Conservation (phyloP, 2,329 filamentous ascomycete genomes). For the Lomentospora prolificans region DNA sequence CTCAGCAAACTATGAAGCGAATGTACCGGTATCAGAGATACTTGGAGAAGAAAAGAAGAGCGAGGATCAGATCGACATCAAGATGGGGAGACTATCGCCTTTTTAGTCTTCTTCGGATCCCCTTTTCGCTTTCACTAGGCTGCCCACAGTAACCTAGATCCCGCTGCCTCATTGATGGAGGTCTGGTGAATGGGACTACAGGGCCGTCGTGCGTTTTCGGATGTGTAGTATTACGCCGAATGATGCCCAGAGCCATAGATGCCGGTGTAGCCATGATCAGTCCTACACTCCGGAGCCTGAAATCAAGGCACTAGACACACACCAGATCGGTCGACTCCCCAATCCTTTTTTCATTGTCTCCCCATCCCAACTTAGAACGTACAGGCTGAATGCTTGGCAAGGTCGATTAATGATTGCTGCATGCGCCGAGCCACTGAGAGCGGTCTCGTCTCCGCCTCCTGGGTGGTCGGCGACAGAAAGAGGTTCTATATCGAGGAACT, state of each 20-base stretch:
- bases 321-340: neutral
- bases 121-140: neutral
- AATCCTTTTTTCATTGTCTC: neutral
- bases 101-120: conserved; percentile 9
- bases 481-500: neutral
- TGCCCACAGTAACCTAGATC: neutral
- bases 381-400: conserved; percentile 6
- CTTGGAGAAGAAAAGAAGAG: conserved; percentile 10
- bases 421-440: neutral
- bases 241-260: neutral
- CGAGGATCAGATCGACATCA: neutral
- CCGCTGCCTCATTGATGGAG: too few species aligned
- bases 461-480: neutral
- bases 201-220: neutral
- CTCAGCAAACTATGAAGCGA: conserved; percentile 14
- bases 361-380: neutral
- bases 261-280: neutral
- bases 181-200: neutral
- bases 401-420: neutral
- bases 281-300: neutral
- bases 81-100: conserved; percentile 6
- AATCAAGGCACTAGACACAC: neutral
- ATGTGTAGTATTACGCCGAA: conserved; percentile 2
- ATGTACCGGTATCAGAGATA: conserved; percentile 16
- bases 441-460: neutral